Base-by-base conservation (phyloP, 2,329 filamentous ascomycete species). In the Pyricularia pennisetigena region DNA sequence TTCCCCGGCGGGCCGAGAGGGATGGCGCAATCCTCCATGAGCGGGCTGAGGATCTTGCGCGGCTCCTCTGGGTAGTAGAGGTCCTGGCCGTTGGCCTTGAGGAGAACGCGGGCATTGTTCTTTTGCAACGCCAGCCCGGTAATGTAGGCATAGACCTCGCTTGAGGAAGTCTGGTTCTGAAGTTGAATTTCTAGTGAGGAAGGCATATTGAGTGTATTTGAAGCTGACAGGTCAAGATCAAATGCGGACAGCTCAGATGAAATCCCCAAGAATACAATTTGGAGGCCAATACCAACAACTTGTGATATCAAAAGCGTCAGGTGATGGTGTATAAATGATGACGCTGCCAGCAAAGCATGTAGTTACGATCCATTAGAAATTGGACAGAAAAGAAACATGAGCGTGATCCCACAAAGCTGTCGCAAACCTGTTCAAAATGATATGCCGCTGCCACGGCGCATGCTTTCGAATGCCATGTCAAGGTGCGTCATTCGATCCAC, bases 141-240 rank as follows among this genome's bases (percentile, higher is more conserved):
- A 74, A 92, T 86, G 75, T 89, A 90, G 57, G 87, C 87, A 71
- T 83, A 89, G 9, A 88, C 83, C 26, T 79, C 82, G 68, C 76
- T 78, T 3, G 83, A 87, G 64, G 74, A 77, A 23, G 84, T 85
- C 69, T 81, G 80, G 74, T 90, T 90, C 70, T 82, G 79, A 6
- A 90, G 76, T 12, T 81, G 82, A 68, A 90, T 80, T 28, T 82
- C 80, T 26, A 90, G 76, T 4, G 82, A 78, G 68, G 74, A 69
- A 4, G 79, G 79, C 79, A 81, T 81, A 30, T 69, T 69, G 16
- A 26, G 28, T 20, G 14, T 10, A 28, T 64, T 64, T n/a, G 26
- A 3, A 35, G 28, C 16, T 20, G 24, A 30, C n/a, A n/a, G 28
- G n/a, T 30, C 23, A 32, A n/a, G 62, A 64, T 14, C 3, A n/a